Evolutionary conservation across 805 yeast species (phyloP).

Genomic region (Metschnikowia dekortorum): DNA sequence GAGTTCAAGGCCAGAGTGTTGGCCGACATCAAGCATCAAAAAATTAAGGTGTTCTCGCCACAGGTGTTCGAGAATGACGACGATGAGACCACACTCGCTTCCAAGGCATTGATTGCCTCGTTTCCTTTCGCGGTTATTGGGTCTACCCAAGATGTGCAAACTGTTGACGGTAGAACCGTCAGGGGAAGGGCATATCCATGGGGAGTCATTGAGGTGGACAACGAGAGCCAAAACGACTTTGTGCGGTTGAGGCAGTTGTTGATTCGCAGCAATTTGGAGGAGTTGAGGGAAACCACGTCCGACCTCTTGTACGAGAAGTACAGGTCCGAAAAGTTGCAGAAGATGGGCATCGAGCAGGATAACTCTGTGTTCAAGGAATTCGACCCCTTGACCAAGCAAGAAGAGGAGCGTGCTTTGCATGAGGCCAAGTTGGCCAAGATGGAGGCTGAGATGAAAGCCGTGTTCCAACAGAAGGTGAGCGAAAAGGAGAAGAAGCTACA

Average conservation of each 20-base stretch:
- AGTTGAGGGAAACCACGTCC: slow-evolving; percentile 80
- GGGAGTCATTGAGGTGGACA: slow-evolving; percentile 95
- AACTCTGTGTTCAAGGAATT: slow-evolving; percentile 89
- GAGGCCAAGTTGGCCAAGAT: slow-evolving; percentile 90
- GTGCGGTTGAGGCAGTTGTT: slow-evolving; percentile 82
- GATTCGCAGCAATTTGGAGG: slow-evolving; percentile 88
- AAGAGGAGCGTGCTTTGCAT: slow-evolving; percentile 88
- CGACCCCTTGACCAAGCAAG: slow-evolving; percentile 88
- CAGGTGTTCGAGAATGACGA: slow-evolving; percentile 76
- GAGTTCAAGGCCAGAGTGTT: slow-evolving; percentile 73
- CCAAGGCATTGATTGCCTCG: slow-evolving; percentile 60
- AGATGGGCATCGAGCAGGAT: slow-evolving; percentile 90
- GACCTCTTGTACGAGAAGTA: slow-evolving; percentile 79
- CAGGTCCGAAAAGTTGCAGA: slow-evolving; percentile 74
- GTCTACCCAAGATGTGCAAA: slow-evolving; percentile 67
- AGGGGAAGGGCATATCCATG: slow-evolving; percentile 95
- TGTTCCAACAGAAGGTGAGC: slow-evolving; percentile 91
- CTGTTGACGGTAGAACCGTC: slow-evolving; percentile 70
- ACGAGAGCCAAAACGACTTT: slow-evolving; percentile 90
- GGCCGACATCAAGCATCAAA: slow-evolving; percentile 71
- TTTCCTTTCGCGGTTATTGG: slow-evolving; percentile 96
- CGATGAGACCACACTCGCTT: slow-evolving; percentile 68
- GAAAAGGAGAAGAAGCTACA: slow-evolving; percentile 97
- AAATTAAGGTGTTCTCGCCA: slow-evolving; percentile 72
- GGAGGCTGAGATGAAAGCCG: slow-evolving; percentile 95